These are phyloP conservation scores for Mycena citricolor DNA, from an alignment of 1,284 basidiomycete species.

Conservation along the genomic window DNA sequence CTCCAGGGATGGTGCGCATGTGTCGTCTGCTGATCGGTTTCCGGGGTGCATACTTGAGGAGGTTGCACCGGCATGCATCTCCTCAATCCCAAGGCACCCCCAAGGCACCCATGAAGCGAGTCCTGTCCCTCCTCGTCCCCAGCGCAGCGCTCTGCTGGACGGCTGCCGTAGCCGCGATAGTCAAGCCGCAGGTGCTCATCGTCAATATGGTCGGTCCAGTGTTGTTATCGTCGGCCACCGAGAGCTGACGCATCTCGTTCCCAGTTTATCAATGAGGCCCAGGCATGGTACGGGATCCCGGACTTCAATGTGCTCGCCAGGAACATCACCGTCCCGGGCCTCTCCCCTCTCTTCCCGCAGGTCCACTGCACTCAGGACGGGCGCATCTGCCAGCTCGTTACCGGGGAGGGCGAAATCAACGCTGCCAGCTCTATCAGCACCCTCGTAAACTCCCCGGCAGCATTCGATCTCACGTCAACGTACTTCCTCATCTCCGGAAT, in stretches of 20 bases:
- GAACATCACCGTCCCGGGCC: slow-evolving; percentile 41
- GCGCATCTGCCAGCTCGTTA: slow-evolving; percentile 40
- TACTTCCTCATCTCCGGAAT: slow-evolving; percentile 52
- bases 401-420: slow-evolving; percentile 46
- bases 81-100: no score
- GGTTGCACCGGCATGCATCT: no score
- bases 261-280: slow-evolving; percentile 21
- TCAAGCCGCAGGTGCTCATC: slow-evolving; percentile 16
- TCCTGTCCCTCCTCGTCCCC: no score
- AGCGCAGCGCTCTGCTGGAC: no score
- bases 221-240: no score
- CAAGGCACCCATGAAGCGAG: no score
- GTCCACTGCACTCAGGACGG: slow-evolving; percentile 40
- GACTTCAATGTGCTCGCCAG: slow-evolving; percentile 36
- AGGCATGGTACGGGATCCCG: slow-evolving; percentile 23
- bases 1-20: no score
- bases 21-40: no score
- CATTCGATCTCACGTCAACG: slow-evolving; percentile 43
- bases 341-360: slow-evolving; percentile 44
- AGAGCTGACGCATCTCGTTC: no score
- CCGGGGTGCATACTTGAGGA: no score
- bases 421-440: slow-evolving; percentile 42
- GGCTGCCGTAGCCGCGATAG: no score
- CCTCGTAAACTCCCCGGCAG: slow-evolving; percentile 32
- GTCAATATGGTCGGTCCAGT: slow-evolving; percentile 18